phyloP scores from a whole-genome alignment of 345 rosid genomes.

The Boechera stricta region DNA sequence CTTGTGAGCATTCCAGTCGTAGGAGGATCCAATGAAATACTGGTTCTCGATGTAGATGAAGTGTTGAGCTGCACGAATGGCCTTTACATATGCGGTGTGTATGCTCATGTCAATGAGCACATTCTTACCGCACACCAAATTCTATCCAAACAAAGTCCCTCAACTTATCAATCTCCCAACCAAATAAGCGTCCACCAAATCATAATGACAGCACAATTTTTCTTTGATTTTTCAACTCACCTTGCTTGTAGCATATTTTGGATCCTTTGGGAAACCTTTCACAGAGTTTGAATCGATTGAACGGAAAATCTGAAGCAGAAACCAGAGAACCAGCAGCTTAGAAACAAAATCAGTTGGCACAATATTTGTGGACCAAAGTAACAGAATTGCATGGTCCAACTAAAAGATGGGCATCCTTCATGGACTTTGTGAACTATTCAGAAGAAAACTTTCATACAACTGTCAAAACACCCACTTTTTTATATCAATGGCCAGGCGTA shows the following conservation, averaged over 20 bases:
- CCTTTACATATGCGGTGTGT: constrained; percentile 94
- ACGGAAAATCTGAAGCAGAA: constrained; percentile 74
- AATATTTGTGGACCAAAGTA: constrained; percentile 15
- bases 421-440: not conserved
- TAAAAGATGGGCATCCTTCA: not conserved
- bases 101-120: constrained; percentile 99
- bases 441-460: not conserved
- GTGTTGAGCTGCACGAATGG: constrained; percentile 97
- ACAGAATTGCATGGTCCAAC: not conserved
- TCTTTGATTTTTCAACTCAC: constrained; percentile 48
- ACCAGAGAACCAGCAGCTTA: constrained; percentile 29
- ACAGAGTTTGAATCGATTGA: constrained; percentile 96
- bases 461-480: not conserved
- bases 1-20: constrained; percentile 76
- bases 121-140: constrained; percentile 88
- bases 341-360: not conserved
- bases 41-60: constrained; percentile 95
- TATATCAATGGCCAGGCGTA: not conserved
- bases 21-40: constrained; percentile 94
- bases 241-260: constrained; percentile 72
- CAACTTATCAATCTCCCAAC: constrained; percentile 25
- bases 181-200: not conserved
- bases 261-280: constrained; percentile 88
- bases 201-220: not conserved
- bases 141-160: constrained; percentile 57